Evolutionary conservation across 805 yeast genomes (phyloP).

Genomic region (Yamadazyma endophytica): DNA sequence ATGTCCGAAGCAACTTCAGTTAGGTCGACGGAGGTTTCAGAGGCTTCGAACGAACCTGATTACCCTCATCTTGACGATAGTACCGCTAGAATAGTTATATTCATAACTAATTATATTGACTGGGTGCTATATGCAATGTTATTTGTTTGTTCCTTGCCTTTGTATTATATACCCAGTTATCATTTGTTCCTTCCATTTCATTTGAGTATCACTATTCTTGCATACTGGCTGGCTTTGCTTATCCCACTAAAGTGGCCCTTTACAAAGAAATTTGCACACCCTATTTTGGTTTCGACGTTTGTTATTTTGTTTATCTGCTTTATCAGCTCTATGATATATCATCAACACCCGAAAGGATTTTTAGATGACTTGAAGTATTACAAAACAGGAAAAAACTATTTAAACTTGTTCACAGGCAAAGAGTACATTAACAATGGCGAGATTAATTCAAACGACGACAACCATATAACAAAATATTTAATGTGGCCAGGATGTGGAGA

Average conservation of each 20-base stretch:
- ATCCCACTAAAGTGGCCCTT: constrained; percentile 43
- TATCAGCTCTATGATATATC: constrained; percentile 52
- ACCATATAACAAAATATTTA: constrained; percentile 28
- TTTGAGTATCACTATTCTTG: constrained; percentile 52
- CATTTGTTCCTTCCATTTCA: constrained; percentile 62
- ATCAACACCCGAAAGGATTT: constrained; percentile 44
- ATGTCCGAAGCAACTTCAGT: not conserved
- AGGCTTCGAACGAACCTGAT: constrained; percentile 1
- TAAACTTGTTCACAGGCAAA: constrained; percentile 48
- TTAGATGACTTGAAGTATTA: constrained; percentile 49
- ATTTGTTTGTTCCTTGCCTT: constrained; percentile 53
- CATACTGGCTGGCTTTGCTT: constrained; percentile 49
- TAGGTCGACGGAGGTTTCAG: not conserved
- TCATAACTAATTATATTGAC: constrained; percentile 47
- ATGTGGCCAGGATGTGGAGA: constrained; percentile 82
- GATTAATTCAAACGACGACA: constrained; percentile 7
- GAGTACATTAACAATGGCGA: constrained; percentile 26
- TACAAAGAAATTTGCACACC: constrained; percentile 57
- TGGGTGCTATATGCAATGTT: constrained; percentile 47
- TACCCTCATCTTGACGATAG: constrained; percentile 12
- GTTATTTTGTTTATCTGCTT: constrained; percentile 60
- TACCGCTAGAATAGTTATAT: constrained; percentile 26
- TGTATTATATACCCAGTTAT: constrained; percentile 47
- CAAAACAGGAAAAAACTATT: constrained; percentile 66
- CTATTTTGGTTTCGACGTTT: constrained; percentile 64